These are phyloP conservation scores for Sphenostylis stenocarpa DNA, from an alignment of 306 rosid species.

Conservation along the genomic window DNA sequence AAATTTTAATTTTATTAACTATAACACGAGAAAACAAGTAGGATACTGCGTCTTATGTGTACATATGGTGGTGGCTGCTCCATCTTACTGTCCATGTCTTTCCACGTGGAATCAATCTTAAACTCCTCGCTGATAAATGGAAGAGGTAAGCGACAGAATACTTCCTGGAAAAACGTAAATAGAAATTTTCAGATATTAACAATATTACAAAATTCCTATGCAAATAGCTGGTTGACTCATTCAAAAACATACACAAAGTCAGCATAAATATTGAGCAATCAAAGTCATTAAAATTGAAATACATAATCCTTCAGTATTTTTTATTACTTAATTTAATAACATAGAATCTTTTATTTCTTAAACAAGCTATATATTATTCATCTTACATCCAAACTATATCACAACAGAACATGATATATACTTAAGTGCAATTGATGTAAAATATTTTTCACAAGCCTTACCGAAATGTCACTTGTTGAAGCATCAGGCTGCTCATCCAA, in stretches of 20 bases:
- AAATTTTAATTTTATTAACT: conserved; percentile 9
- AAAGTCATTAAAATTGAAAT: not conserved
- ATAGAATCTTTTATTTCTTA: conserved; percentile 5
- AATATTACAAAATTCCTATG: conserved; percentile 21
- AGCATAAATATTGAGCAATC: conserved; percentile 9
- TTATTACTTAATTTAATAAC: conserved; percentile 5
- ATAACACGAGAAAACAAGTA: conserved; percentile 1
- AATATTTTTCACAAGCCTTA: conserved; percentile 41
- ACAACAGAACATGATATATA: conserved; percentile 9
- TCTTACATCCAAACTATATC: conserved; percentile 1
- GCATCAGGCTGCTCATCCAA: conserved; percentile 86
- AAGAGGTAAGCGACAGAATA: conserved; percentile 71
- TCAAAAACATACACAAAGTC: not conserved
- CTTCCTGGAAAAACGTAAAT: conserved; percentile 53
- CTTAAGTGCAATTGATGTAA: conserved; percentile 16
- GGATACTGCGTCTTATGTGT: conserved; percentile 94
- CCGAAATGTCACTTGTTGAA: conserved; percentile 66
- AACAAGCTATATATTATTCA: not conserved
- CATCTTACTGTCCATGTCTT: conserved; percentile 63
- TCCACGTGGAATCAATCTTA: conserved; percentile 77
- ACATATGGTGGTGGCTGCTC: conserved; percentile 80
- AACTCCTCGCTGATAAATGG: conserved; percentile 77
- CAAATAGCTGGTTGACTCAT: not conserved
- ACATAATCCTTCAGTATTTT: not conserved
- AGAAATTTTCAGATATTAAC: conserved; percentile 7